Evolutionary conservation across 768 basidiomycete species (phyloP).

Genomic region (Suillus subaureus): DNA sequence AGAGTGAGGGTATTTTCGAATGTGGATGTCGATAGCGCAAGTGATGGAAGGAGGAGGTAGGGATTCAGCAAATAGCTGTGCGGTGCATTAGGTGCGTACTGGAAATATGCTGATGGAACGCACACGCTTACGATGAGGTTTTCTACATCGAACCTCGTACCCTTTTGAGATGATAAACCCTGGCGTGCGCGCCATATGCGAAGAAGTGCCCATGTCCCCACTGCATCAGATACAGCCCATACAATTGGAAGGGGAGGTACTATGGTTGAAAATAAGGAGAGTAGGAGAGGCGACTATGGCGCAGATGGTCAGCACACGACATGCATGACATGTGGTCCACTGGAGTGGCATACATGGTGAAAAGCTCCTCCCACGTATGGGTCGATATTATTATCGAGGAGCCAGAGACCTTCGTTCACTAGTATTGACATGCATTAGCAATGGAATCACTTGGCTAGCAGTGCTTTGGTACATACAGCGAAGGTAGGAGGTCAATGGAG

Average conservation of each 20-base stretch:
- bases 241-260: conserved; percentile 60
- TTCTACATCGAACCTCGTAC: background rate
- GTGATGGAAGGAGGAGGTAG: conserved; percentile 76
- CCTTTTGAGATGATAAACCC: conserved; percentile 50
- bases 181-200: conserved; percentile 69
- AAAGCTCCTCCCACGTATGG: conserved; percentile 89
- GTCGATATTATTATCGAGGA: conserved; percentile 74
- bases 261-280: conserved; percentile 74
- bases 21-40: conserved; percentile 81
- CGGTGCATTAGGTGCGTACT: conserved; percentile 14
- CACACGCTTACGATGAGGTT: conserved; percentile 8
- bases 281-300: conserved; percentile 77
- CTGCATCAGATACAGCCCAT: conserved; percentile 72
- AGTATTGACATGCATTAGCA: conserved; percentile 20
- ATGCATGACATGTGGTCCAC: background rate
- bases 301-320: conserved; percentile 7
- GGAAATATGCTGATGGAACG: background rate
- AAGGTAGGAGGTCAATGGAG: conserved; percentile 78
- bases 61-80: conserved; percentile 88
- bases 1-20: conserved; percentile 79
- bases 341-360: conserved; percentile 65
- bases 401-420: conserved; percentile 92
- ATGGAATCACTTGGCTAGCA: background rate
- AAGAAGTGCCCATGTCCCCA: conserved; percentile 69
- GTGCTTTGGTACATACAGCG: conserved; percentile 55